Base-by-base conservation (phyloP, 2,329 filamentous ascomycete species). In the Ciborinia camelliae region DNA sequence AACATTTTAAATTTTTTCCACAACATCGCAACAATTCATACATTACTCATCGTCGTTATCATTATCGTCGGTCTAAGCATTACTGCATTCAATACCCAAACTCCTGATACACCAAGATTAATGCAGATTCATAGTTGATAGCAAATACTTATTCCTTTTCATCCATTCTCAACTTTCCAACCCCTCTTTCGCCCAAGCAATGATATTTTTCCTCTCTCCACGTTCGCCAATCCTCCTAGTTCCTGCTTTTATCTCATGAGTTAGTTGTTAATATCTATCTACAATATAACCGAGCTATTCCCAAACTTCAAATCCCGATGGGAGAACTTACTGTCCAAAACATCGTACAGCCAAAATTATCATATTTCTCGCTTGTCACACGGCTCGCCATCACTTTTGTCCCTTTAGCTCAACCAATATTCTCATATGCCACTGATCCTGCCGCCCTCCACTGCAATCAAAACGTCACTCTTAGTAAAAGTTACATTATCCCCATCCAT, bases 261-360 rank as follows among this genome's bases (percentile, higher is more conserved):
- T 18, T 8, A 18, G 4, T 15, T 28, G 4, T 20, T n/a, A 32
- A 10, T 20, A 32, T 52, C 28, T 41, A 41, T 5, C 3, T 2
- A 4, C 45, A 23, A 47, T 26, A 26, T 26, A 47, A 43, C 15
- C 18, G 18, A 20, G 18, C 6, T 43, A 37, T n/a, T n/a, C 23
- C 35, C 30, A 15, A 10, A 30, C 8, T 37, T 12, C 35, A 6
- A 9, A 23, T 5, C 15, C 20, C 39, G 12, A 7, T 14, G 26
- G 28, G 9, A 20, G 5, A 12, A 59, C 55, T 59, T 30, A 48
- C 55, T 65, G 69, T 77, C 77, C 77, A 79, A 66, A 78, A 73
- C 76, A 78, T 79, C 5, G 78, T 71, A 0, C 77, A 77, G 0
- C 77, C 77, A 67, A 79, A 74, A 65, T 76, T 77, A 1, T 26